These are phyloP conservation scores for Colletotrichum navitas DNA, from an alignment of 2,329 filamentous ascomycete genomes.

Conservation along the genomic window DNA sequence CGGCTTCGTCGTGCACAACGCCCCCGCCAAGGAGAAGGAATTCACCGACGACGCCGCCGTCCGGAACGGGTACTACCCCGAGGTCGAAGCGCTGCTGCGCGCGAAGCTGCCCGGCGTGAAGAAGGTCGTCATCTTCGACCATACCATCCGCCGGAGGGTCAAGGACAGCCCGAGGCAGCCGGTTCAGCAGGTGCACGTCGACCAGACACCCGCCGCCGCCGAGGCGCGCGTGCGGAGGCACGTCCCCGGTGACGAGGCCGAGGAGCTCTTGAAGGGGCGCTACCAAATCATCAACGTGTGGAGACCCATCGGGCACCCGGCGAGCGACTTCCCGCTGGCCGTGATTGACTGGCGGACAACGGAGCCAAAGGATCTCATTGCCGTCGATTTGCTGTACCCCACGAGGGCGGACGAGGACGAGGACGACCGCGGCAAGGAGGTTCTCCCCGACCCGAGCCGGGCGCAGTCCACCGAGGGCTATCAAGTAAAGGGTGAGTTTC, in stretches of 20 bases:
- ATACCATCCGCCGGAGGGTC: slow-evolving; percentile 72
- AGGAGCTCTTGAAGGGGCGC: slow-evolving; percentile 67
- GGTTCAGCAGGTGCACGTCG: slow-evolving; percentile 78
- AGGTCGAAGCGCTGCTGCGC: slow-evolving; percentile 70
- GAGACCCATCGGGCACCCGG: slow-evolving; percentile 74
- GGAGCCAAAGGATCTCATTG: slow-evolving; percentile 67
- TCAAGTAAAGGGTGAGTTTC: slow-evolving; percentile 59
- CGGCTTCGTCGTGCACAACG: slow-evolving; percentile 68
- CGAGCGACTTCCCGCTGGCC: slow-evolving; percentile 73
- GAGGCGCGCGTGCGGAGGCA: slow-evolving; percentile 73
- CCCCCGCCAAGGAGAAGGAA: slow-evolving; percentile 64
- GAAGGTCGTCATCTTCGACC: slow-evolving; percentile 78
- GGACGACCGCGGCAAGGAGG: slow-evolving; percentile 69
- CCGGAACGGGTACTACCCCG: slow-evolving; percentile 69
- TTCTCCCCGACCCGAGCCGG: slow-evolving; percentile 61
- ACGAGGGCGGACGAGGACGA: slow-evolving; percentile 53
- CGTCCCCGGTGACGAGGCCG: slow-evolving; percentile 64
- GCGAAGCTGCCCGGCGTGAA: slow-evolving; percentile 67
- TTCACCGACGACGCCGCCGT: slow-evolving; percentile 70
- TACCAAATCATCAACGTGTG: slow-evolving; percentile 80
- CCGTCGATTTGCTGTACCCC: slow-evolving; percentile 74
- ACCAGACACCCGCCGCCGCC: slow-evolving; percentile 75
- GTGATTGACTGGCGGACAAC: slow-evolving; percentile 75
- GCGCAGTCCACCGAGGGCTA: slow-evolving; percentile 69
- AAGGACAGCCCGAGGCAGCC: slow-evolving; percentile 71